These are phyloP conservation scores for Ceriops zippeliana DNA, from an alignment of 345 rosid species.

Conservation along the genomic window DNA sequence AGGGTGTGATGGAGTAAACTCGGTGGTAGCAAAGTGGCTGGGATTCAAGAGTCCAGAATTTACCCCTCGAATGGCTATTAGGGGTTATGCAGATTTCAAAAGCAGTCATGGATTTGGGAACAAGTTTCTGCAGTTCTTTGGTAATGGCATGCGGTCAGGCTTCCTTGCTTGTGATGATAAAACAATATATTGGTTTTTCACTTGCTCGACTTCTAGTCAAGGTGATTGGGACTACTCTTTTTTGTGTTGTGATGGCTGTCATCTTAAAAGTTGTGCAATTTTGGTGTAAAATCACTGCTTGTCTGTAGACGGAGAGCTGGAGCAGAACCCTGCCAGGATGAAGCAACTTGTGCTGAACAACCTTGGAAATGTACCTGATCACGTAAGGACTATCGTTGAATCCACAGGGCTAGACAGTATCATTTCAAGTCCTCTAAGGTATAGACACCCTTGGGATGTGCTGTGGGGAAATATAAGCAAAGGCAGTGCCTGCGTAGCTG, in stretches of 20 bases:
- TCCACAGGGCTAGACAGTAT: slow-evolving; percentile 36
- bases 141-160: slow-evolving; percentile 49
- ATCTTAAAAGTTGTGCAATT: background rate
- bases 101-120: slow-evolving; percentile 39
- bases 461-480: slow-evolving; percentile 53
- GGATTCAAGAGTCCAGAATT: slow-evolving; percentile 48
- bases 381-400: slow-evolving; percentile 35
- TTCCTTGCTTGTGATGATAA: slow-evolving; percentile 47
- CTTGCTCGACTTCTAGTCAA: slow-evolving; percentile 26
- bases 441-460: slow-evolving; percentile 57
- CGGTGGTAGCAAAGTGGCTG: slow-evolving; percentile 60
- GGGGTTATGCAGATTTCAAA: slow-evolving; percentile 41
- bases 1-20: slow-evolving; percentile 73
- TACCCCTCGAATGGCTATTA: slow-evolving; percentile 35
- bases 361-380: slow-evolving; percentile 32
- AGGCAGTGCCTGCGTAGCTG: slow-evolving; percentile 58
- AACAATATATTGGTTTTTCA: slow-evolving; percentile 46
- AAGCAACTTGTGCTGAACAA: slow-evolving; percentile 45
- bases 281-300: background rate
- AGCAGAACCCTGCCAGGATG: slow-evolving; percentile 30
- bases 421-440: slow-evolving; percentile 27
- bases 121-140: slow-evolving; percentile 32
- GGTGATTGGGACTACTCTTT: slow-evolving; percentile 20
- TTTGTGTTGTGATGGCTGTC: background rate
- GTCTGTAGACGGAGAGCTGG: slow-evolving; percentile 14